A percentile compares a stretch with the other conserved stretches of the same genome.
Conservation (phyloP, 2,329 filamentous ascomycete species). For the Microcera coccophila region DNA sequence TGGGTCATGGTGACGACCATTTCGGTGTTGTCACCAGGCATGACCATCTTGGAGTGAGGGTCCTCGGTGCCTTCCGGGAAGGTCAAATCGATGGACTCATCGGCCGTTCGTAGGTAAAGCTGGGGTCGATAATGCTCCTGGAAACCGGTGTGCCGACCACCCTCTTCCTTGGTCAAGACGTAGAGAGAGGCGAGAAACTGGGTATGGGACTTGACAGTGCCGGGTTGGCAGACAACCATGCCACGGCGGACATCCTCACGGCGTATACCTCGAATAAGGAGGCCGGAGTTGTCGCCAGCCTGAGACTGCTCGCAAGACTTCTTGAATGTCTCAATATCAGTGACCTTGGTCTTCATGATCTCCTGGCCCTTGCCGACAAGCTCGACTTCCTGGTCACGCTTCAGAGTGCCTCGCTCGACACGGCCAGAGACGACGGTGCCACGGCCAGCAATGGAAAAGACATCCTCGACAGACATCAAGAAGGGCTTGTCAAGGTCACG, state of each 20-base stretch:
- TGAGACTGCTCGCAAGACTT: conserved; percentile 97
- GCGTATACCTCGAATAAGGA: conserved; percentile 91
- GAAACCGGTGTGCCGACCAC: conserved; percentile 95
- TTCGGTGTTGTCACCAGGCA: conserved; percentile 98
- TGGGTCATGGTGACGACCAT: conserved; percentile 85
- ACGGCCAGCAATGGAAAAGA: conserved; percentile 86
- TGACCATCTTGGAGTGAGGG: conserved; percentile 72
- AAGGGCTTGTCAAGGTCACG: conserved; percentile 98
- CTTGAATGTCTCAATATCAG: conserved; percentile 99
- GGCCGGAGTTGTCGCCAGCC: conserved; percentile 96
- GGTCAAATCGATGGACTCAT: conserved; percentile 70
- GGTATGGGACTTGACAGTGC: conserved; percentile 77
- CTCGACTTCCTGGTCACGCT: conserved; percentile 93
- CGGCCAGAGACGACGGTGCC: conserved; percentile 95
- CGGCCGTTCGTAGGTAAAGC: conserved; percentile 90
- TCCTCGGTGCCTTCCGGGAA: conserved; percentile 85
- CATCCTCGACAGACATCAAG: conserved; percentile 96
- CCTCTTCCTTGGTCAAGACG: conserved; percentile 95
- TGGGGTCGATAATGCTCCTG: conserved; percentile 94
- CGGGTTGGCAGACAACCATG: conserved; percentile 88
- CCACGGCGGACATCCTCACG: conserved; percentile 92
- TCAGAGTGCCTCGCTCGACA: conserved; percentile 91
- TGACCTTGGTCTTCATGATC: conserved; percentile 97
- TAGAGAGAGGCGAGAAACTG: conserved; percentile 97
- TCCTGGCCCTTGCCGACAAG: conserved; percentile 80